Conservation (phyloP, 805 yeast species). For the Blastobotrys mokoenaii region DNA sequence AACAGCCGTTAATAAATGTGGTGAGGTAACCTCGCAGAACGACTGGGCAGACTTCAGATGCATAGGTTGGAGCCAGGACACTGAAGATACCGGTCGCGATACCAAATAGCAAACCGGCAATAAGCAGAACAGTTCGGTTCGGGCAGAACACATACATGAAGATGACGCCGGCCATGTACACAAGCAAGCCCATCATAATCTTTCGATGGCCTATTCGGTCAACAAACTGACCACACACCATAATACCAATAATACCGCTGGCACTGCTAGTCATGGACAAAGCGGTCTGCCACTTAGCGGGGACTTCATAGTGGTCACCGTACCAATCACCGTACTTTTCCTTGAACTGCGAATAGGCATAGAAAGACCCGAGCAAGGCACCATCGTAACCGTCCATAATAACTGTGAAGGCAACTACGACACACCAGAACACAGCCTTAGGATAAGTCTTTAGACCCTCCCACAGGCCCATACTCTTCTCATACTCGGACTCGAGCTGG, state of each 20-base stretch:
- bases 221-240: slow-evolving; percentile 35
- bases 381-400: slow-evolving; percentile 44
- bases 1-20: slow-evolving; percentile 42
- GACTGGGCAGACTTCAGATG: slow-evolving; percentile 47
- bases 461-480: not conserved
- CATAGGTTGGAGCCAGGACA: slow-evolving; percentile 42
- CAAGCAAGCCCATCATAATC: slow-evolving; percentile 30
- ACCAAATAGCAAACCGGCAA: slow-evolving; percentile 29
- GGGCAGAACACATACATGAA: slow-evolving; percentile 37
- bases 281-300: slow-evolving; percentile 20
- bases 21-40: slow-evolving; percentile 42
- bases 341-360: slow-evolving; percentile 37
- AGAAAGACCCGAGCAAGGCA: slow-evolving; percentile 30
- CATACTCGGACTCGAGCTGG: not conserved
- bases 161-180: slow-evolving; percentile 29
- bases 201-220: slow-evolving; percentile 40
- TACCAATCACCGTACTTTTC: slow-evolving; percentile 30
- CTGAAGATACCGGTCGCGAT: slow-evolving; percentile 47
- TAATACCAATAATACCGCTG: slow-evolving; percentile 39
- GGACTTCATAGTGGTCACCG: slow-evolving; percentile 2
- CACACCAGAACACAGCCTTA: slow-evolving; percentile 40
- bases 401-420: slow-evolving; percentile 35
- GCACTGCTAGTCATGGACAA: slow-evolving; percentile 21
- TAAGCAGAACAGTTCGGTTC: slow-evolving; percentile 29
- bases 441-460: slow-evolving; percentile 26